Base-by-base conservation (phyloP, 2,329 filamentous ascomycete species). In the Fusarium oxysporum region DNA sequence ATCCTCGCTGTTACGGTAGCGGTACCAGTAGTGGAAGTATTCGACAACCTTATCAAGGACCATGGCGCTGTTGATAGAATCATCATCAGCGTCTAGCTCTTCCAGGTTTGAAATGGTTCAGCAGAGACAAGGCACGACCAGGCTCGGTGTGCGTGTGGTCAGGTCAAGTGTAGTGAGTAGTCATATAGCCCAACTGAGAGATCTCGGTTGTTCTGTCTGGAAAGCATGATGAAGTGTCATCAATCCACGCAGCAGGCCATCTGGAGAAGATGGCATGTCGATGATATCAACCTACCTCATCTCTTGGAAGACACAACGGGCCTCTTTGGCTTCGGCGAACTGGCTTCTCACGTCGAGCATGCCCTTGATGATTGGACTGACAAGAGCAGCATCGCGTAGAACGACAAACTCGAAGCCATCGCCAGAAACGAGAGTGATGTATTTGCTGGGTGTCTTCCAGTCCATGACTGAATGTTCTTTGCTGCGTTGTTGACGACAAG, bases 21-120 rank as follows among this genome's bases (percentile, higher is more conserved):
- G 92, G 82, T 94, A 91, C 85, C 92, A 93, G 84, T 95, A 95
- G 80, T 94, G 93, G 70, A 95, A 91, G 82, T 95, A 96, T 82
- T 95, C 92, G 81, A 91, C 92, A 37, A 95, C 91, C 80, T 94
- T 94, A 80, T 95, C 93, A 6, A 96, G 89, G 10, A 95, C 89
- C 59, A 92, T 85, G 72, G 90, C 92, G 82, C 92, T 95, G 80
- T 69, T 73, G 62, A 68, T 71, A 63, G 23, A 54, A 70, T 48
- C 62, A 76, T 68, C 68, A 73, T 77, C 74, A 75, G 78, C 72
- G 68, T 74, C 68, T 68, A 60, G 54, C 60, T 76, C 53, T 71
- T 58, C 38, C 40, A 65, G 43, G 51, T 38, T 37, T 59, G 25
- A 51, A 23, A 63, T 60, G 51, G 53, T 47, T 62, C 60, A 70